Conservation (phyloP, 495 filamentous ascomycete genomes). For the Xylaria longipes region DNA sequence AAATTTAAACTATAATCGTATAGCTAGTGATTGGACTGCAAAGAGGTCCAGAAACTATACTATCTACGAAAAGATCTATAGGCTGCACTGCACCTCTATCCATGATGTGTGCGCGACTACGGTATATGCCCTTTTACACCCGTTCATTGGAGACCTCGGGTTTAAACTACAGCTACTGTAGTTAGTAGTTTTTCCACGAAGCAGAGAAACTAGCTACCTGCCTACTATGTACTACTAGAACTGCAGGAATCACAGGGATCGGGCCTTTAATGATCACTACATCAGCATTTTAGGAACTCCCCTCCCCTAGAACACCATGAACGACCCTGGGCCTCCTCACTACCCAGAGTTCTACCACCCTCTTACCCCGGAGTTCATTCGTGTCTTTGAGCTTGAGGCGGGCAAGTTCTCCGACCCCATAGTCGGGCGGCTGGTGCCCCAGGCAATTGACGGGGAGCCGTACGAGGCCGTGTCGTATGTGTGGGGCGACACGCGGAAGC, state of each 20-base stretch:
- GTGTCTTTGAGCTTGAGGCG: background rate
- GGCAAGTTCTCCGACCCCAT: conserved; percentile 7
- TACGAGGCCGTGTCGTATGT: background rate
- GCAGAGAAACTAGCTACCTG: background rate
- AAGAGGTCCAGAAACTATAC: background rate
- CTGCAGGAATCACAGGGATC: background rate
- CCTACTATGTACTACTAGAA: background rate
- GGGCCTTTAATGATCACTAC: background rate
- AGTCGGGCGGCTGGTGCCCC: background rate
- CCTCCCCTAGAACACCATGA: background rate
- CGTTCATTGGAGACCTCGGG: background rate
- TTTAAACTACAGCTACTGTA: background rate
- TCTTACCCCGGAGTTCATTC: background rate
- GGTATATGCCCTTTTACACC: background rate
- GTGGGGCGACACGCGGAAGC: background rate
- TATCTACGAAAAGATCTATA: no score
- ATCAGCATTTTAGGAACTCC: background rate
- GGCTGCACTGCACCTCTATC: background rate
- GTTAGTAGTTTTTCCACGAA: background rate
- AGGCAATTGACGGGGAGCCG: conserved; percentile 1
- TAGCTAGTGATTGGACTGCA: background rate
- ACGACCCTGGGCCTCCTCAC: background rate
- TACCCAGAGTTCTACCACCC: background rate
- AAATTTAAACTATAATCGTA: background rate
- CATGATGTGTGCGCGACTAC: background rate